These are phyloP conservation scores for Thelephora ganbajun DNA, from an alignment of 768 basidiomycete genomes.

Conservation along the genomic window DNA sequence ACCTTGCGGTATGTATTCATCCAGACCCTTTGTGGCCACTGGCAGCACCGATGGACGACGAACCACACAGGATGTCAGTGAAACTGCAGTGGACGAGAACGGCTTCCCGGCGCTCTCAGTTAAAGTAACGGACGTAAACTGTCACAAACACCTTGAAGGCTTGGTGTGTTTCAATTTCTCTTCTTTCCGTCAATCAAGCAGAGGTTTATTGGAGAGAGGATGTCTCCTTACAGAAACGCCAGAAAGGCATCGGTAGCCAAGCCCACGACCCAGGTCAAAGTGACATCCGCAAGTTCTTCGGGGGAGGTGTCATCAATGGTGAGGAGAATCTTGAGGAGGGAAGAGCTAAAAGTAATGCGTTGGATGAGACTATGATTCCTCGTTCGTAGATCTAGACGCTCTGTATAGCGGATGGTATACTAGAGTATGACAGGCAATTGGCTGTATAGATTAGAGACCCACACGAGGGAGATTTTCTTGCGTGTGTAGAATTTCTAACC, in stretches of 20 bases:
- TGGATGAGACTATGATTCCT: slow-evolving; percentile 12
- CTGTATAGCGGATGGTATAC: no score
- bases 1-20: slow-evolving; percentile 25
- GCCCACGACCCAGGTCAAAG: slow-evolving; percentile 64
- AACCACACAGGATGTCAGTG: no score
- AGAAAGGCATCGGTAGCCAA: slow-evolving; percentile 59
- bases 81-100: slow-evolving; percentile 8
- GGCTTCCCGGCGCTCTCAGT: slow-evolving; percentile 24
- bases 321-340: slow-evolving; percentile 10
- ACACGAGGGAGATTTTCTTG: no score
- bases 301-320: slow-evolving; percentile 16
- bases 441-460: no score
- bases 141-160: slow-evolving; percentile 36
- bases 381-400: neutral
- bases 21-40: neutral
- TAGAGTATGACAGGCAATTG: no score
- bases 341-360: slow-evolving; percentile 15
- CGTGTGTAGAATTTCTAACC: no score
- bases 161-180: slow-evolving; percentile 44
- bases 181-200: neutral
- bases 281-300: slow-evolving; percentile 65
- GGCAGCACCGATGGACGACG: neutral
- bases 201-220: neutral
- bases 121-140: slow-evolving; percentile 37
- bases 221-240: slow-evolving; percentile 32